Base-by-base conservation (phyloP, 2,329 filamentous ascomycete species). In the Parascedosporium putredinis region DNA sequence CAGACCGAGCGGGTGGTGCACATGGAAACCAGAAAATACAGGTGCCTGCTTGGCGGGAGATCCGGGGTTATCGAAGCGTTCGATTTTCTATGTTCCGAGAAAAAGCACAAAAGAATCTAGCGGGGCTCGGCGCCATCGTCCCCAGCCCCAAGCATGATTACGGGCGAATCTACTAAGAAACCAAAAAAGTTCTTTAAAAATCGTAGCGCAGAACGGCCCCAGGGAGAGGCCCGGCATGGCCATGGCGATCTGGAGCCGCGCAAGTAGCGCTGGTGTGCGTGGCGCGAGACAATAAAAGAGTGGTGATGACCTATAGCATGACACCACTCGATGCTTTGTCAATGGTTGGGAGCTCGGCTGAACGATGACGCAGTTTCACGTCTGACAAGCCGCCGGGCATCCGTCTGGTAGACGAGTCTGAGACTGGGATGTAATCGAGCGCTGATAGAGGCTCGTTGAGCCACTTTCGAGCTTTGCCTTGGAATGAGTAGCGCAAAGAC, bases 361-460 rank as follows among this genome's bases (percentile, higher is more conserved):
- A 42, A 42, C 16, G 38, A 20, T 42, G 38, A 42, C 38, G 38
- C 38, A 42, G 38, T 42, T 42, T 42, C 38, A 42, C 38, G 12
- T 22, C n/a, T 10, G 27, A 31, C 27, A 31, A 12, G 7, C 27
- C 12, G 27, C 27, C 27, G 12, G 27, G 27, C 27, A 6, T 31
- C 27, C 27, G 12, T 31, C 27, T 12, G 27, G 6, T 31, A 31
- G 27, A 31, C 27, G 27, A 31, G 27, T 31, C 27, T 31, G 27
- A 31, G 27, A 31, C 27, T 31, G 7, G 7, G 27, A 31, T 31
- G 12, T 31, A 7, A 6, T 31, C 7, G 27, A 7, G 6, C 12
- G 6, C 27, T 31, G 6, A n/a, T 20, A 7, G 4, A 42, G 23
- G 38, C 38, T 20, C 38, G 23, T 20, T 20, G 16, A 42, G 9